A percentile compares a stretch with the other conserved stretches of the same genome.
Conservation (phyloP, 2,329 filamentous ascomycete genomes). For the Cladosporium oxysporum region DNA sequence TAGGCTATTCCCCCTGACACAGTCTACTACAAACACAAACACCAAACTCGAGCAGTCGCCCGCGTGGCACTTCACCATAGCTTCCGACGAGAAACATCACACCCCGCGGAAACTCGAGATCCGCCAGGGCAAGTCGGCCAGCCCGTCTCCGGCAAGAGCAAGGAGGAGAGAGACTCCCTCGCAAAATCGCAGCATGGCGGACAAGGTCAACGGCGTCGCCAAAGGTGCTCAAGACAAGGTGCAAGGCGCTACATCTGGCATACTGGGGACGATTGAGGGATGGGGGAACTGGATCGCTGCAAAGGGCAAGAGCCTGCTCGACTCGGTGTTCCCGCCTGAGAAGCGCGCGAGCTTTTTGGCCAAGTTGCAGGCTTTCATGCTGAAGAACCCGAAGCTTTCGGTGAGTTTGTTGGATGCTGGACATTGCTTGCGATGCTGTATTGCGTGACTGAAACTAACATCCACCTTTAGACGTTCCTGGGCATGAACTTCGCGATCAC, state of each 20-base stretch:
- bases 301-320: constrained; percentile 43
- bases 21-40: not conserved
- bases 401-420: constrained; percentile 50
- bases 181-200: constrained; percentile 28
- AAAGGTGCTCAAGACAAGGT: constrained; percentile 32
- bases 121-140: constrained; percentile 27
- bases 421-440: not conserved
- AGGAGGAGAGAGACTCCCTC: constrained; percentile 15
- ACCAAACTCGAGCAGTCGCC: not conserved
- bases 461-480: constrained; percentile 62
- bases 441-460: constrained; percentile 20
- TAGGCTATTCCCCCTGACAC: not conserved
- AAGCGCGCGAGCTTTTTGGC: constrained; percentile 60
- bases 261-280: constrained; percentile 34
- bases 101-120: constrained; percentile 35
- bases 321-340: constrained; percentile 60
- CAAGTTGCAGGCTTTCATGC: constrained; percentile 57
- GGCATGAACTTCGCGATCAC: constrained; percentile 65
- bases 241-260: constrained; percentile 30
- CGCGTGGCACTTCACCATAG: constrained; percentile 4
- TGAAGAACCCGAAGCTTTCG: constrained; percentile 67
- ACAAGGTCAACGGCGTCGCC: constrained; percentile 26
- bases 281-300: constrained; percentile 30
- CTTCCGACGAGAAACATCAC: constrained; percentile 1
- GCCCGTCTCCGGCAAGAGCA: constrained; percentile 28